Evolutionary conservation across 2,329 filamentous ascomycete genomes (phyloP).

Genomic region (Alternaria arbusti): DNA sequence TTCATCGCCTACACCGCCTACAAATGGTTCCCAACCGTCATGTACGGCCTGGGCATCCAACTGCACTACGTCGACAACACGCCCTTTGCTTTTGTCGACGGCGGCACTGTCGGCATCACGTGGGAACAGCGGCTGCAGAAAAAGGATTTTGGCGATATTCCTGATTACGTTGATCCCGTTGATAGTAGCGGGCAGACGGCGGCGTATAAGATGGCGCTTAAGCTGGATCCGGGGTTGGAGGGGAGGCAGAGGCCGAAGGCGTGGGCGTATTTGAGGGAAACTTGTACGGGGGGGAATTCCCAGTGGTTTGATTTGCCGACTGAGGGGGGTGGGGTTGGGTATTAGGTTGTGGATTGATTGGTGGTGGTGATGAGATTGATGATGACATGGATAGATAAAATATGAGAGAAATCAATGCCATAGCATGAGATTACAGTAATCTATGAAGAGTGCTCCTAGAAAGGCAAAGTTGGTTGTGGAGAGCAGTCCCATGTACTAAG

Average conservation of each 20-base stretch:
- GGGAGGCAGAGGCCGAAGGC: neutral
- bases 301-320: neutral
- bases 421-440: neutral
- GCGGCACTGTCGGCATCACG: slow-evolving; percentile 1
- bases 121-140: slow-evolving; percentile 30
- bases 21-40: slow-evolving; percentile 20
- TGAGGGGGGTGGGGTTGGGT: neutral
- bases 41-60: slow-evolving; percentile 22
- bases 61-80: slow-evolving; percentile 17
- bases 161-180: neutral
- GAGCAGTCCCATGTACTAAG: neutral
- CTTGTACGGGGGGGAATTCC: neutral
- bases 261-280: neutral
- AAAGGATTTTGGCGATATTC: slow-evolving; percentile 12
- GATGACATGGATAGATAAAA: neutral
- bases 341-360: no score
- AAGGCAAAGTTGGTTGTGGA: neutral
- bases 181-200: neutral
- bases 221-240: neutral
- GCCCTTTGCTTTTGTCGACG: neutral
- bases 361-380: no score
- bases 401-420: neutral
- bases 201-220: neutral
- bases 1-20: slow-evolving; percentile 15
- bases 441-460: neutral